phyloP scores from a whole-genome alignment of 768 basidiomycete genomes.

The Tulasnella calospora region DNA sequence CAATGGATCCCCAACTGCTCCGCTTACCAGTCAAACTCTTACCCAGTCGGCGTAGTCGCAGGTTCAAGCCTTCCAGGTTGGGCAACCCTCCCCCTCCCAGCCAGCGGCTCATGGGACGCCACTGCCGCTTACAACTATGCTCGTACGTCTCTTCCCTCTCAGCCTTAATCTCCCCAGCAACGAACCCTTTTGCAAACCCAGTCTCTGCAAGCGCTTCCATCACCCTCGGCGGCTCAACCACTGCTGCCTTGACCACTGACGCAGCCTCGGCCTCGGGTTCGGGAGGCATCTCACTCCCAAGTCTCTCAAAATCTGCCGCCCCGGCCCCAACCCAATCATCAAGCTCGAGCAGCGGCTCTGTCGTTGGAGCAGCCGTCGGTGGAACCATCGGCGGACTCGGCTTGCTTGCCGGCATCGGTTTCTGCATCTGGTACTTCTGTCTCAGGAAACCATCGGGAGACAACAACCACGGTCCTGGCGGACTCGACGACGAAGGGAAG shows the following conservation, averaged over 20 bases:
- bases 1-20: not conserved
- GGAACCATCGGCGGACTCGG: not conserved
- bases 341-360: not conserved
- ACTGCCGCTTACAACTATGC: not conserved
- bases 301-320: not conserved
- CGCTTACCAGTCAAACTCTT: not conserved
- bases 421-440: not conserved
- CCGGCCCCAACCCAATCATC: not conserved
- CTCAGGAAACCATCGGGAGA: not conserved
- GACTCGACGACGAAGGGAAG: not conserved
- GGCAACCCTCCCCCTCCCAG: not conserved
- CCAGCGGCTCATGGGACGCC: not conserved
- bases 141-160: not conserved
- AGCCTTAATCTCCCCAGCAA: not conserved
- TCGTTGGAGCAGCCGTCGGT: not conserved
- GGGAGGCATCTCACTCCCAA: not conserved
- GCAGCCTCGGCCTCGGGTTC: not conserved
- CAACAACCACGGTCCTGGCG: not conserved
- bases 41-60: not conserved
- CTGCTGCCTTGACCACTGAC: not conserved
- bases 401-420: not conserved
- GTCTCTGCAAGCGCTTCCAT: conserved; percentile 5
- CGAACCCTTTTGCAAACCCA: not conserved
- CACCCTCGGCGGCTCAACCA: not conserved
- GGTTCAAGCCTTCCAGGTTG: not conserved